Evolutionary conservation across 805 yeast species (phyloP).

Genomic region (Myxozyma mucilagina): DNA sequence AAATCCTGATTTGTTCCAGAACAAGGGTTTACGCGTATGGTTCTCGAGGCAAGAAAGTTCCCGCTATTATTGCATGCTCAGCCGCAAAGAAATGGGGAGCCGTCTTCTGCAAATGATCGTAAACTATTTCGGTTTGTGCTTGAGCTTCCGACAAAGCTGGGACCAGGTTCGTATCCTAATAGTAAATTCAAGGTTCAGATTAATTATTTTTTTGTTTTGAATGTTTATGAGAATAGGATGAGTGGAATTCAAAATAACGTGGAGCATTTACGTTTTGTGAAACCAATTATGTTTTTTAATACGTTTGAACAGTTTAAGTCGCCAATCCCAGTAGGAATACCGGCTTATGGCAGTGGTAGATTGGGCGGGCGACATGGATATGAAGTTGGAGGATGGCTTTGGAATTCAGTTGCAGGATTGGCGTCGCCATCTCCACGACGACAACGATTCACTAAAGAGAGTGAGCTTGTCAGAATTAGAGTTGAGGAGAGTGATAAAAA

Average conservation of each 20-base stretch:
- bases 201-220: background rate
- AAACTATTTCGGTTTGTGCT: background rate
- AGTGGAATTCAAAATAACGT: background rate
- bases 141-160: background rate
- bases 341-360: background rate
- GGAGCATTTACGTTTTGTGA: background rate
- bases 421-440: background rate
- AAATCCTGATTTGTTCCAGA: background rate
- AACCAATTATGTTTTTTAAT: constrained; percentile 14
- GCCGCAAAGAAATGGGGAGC: background rate
- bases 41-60: constrained; percentile 5
- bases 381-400: background rate
- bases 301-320: background rate
- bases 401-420: background rate
- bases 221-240: background rate
- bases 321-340: background rate
- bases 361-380: background rate
- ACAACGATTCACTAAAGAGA: background rate
- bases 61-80: background rate
- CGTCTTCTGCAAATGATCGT: too few species aligned
- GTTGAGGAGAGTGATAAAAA: constrained; percentile 2
- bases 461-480: constrained; percentile 11
- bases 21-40: background rate
- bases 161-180: background rate
- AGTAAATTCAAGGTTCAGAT: background rate